Evolutionary conservation across 345 rosid genomes (phyloP).

Genomic region (Conringia planisiliqua): DNA sequence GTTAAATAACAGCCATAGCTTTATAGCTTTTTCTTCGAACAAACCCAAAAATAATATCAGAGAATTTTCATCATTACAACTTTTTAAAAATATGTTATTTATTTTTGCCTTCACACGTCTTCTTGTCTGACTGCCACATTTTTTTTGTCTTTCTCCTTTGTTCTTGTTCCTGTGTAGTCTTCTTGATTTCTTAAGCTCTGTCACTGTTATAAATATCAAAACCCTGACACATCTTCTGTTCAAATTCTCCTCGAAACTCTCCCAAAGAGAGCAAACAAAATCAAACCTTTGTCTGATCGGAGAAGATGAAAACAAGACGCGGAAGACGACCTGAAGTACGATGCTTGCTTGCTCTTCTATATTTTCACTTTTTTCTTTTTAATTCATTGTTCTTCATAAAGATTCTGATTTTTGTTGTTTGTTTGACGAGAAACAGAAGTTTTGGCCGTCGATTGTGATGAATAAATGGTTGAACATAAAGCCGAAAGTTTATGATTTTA

Average conservation of each 20-base stretch:
- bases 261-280: background rate
- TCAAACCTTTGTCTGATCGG: conserved; percentile 10
- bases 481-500: conserved; percentile 78
- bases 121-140: conserved; percentile 28
- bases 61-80: conserved; percentile 28
- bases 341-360: background rate
- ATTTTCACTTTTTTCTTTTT: background rate
- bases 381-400: background rate
- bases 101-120: conserved; percentile 30
- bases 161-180: conserved; percentile 16
- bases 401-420: conserved; percentile 14
- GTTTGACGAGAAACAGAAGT: conserved; percentile 44
- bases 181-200: conserved; percentile 10
- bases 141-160: conserved; percentile 21
- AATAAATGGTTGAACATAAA: conserved; percentile 95
- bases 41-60: conserved; percentile 35
- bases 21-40: conserved; percentile 41
- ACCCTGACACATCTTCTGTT: conserved; percentile 35
- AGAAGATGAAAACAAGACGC: conserved; percentile 51
- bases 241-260: conserved; percentile 18
- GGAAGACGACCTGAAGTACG: conserved; percentile 77
- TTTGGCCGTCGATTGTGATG: conserved; percentile 95
- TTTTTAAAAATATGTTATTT: background rate
- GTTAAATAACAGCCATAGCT: conserved; percentile 44
- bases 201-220: conserved; percentile 38